Evolutionary conservation across 352 stramenopile genomes (phyloP), one percentile per base, ranked within the genome.

Genomic region (Phytophthora sp.): DNA sequence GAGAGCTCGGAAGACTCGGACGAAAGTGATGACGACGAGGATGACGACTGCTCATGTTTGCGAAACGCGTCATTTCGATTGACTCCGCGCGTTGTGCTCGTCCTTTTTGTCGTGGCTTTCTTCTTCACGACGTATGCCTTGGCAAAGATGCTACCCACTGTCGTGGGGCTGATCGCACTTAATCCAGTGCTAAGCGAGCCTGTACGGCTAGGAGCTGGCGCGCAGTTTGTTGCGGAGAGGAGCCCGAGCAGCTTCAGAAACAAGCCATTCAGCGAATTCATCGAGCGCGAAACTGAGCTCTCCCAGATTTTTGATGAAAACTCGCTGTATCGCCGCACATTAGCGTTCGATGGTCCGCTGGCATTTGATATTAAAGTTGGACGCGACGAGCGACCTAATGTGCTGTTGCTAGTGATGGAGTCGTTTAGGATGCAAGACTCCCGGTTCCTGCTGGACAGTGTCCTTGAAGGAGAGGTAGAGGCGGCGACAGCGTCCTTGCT

Each of bases 351-450:
- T n/a, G 82, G 82, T 0, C 72, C 72, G 3, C 37, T 81, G 5
- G 79, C 82, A 20, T 91, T 91, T 59, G 69, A 91, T 41, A 75
- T 89, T 5, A 48, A 56, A 5, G 37, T 89, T 8, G 38, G 26
- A 7, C 54, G 64, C 5, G 39, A 66, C 5, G 76, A 91, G 27
- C 69, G 57, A 11, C 77, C 81, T 18, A 91, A 91, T 24, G 79
- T 91, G 24, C 53, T 91, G 10, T 41, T 91, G n/a, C 48, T 91
- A 12, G 76, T 84, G 5, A 62, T 91, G 53, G 82, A 91, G 60
- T 88, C 79, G 24, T 89, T 91, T 26, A 65, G 82, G 1, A 71
- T 83, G 48, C 71, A 70, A 21, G 79, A 91, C 69, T 91, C 82
- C 7, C 63, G 54, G 18, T 83, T 85, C 39, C 39, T 91, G 28